Evolutionary conservation across 116 monocot genomes (phyloP).

Genomic region (Trichopus zeylanicus): DNA sequence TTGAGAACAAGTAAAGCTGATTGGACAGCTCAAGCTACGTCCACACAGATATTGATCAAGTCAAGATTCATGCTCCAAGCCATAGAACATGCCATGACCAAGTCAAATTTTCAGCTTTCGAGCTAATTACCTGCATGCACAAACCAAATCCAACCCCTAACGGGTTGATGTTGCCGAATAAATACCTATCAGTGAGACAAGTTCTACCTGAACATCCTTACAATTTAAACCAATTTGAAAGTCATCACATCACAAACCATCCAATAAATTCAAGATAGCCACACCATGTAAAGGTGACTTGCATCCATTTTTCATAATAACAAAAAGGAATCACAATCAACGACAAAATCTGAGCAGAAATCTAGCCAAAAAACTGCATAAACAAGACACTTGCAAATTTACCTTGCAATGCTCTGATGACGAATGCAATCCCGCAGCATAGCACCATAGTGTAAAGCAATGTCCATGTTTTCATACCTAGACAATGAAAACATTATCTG

Average conservation of each 20-base stretch:
- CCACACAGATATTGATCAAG: too few relatives aligned
- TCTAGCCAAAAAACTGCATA: too few relatives aligned
- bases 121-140: too few relatives aligned
- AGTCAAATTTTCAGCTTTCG: too few relatives aligned
- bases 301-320: neutral
- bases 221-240: neutral
- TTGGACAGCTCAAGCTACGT: too few relatives aligned
- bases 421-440: conserved; percentile 91
- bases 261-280: too few relatives aligned
- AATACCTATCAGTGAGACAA: neutral
- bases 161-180: neutral
- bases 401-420: conserved; percentile 94
- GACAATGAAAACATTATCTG: neutral
- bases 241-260: neutral
- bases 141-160: neutral
- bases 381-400: neutral
- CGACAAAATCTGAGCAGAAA: neutral
- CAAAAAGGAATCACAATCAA: neutral
- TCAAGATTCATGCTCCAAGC: too few relatives aligned
- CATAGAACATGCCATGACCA: too few relatives aligned
- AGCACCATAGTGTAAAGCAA: conserved; percentile 78
- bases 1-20: too few relatives aligned
- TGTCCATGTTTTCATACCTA: conserved; percentile 76
- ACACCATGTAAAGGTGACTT: too few relatives aligned
- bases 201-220: neutral